Evolutionary conservation across 2,329 filamentous ascomycete genomes (phyloP), one percentile per base, ranked within the genome.

Genomic region (Magnaporthiopsis incrustans): DNA sequence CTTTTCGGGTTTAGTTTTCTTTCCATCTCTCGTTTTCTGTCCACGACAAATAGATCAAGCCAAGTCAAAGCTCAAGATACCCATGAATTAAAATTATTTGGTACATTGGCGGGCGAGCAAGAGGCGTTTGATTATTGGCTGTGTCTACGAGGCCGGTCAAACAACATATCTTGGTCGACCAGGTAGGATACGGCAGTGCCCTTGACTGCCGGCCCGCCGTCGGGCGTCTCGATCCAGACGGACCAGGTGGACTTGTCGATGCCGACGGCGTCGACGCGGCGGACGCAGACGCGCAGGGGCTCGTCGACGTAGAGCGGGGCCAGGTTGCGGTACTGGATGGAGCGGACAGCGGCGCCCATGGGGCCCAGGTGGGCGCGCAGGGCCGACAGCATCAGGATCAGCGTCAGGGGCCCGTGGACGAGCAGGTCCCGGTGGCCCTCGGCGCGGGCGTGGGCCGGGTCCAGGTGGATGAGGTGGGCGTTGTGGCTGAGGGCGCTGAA

Each of bases 401-500:
- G 81, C 1, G 86, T 87, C 63, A 99, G 78, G 0, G 95, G 94
- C 0, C 95, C 95, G 71, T 98, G 95, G 64, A 98, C 90, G 22
- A 98, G 82, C 32, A 92, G 79, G 66, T 87, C 84, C 6, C 82
- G 82, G 73, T 96, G 88, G 14, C 90, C 90, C 74, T 98, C 95
- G 15, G 84, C 78, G 56, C 82, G 82, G 62, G 87, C 87, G 76
- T 91, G 96, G 58, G 81, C 72, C 1, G 82, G 83, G 74, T 97
- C 90, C 27, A 96, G 81, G 76, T 99, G 95, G 69, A 99, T 97
- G 22, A 84, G 81, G 76, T 99, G 95, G 1, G 92, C 91, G 75
- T 99, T 99, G 79, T 92, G 93, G 2, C 90, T 94, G 44, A 99
- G 84, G 0, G 92, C 92, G 26, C 90, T 95, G 79, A 94, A 98